These are phyloP conservation scores for Ustanciosporium gigantosporum DNA, from an alignment of 1,284 basidiomycete species.

Conservation along the genomic window DNA sequence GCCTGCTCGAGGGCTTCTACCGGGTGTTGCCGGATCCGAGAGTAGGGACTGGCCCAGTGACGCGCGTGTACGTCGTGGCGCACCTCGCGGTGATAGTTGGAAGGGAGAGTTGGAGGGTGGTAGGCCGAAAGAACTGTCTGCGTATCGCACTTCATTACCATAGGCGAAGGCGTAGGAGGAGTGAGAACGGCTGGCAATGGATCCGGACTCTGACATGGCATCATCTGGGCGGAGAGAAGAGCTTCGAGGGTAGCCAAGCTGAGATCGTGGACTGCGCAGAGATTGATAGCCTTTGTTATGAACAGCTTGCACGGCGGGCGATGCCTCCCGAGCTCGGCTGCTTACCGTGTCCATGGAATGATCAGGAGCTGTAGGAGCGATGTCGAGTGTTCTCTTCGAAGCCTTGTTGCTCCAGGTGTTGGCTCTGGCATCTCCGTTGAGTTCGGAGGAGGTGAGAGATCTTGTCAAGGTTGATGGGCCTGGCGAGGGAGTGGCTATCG, in stretches of 20 bases:
- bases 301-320: conserved; percentile 9
- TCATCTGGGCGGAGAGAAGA: conserved; percentile 40
- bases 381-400: conserved; percentile 19
- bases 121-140: conserved; percentile 30
- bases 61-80: conserved; percentile 6
- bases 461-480: conserved; percentile 13
- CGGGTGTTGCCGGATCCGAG: conserved; percentile 11
- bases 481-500: conserved; percentile 4
- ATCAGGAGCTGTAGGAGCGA: conserved; percentile 1
- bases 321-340: conserved; percentile 8
- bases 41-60: conserved; percentile 13
- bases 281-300: conserved; percentile 3
- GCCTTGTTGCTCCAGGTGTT: conserved; percentile 20
- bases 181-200: conserved; percentile 27
- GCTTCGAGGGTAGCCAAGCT: conserved; percentile 13
- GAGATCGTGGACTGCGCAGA: conserved; percentile 28
- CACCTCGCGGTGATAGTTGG: conserved; percentile 33
- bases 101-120: conserved; percentile 39
- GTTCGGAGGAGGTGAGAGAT: background rate
- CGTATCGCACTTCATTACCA: conserved; percentile 38
- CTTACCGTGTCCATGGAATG: conserved; percentile 9
- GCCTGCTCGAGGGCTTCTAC: conserved; percentile 15
- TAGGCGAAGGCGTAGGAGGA: conserved; percentile 43
- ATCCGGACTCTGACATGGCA: conserved; percentile 33
- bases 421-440: background rate